Evolutionary conservation across 2,329 filamentous ascomycete genomes (phyloP).

Genomic region (Fusarium xyrophilum): DNA sequence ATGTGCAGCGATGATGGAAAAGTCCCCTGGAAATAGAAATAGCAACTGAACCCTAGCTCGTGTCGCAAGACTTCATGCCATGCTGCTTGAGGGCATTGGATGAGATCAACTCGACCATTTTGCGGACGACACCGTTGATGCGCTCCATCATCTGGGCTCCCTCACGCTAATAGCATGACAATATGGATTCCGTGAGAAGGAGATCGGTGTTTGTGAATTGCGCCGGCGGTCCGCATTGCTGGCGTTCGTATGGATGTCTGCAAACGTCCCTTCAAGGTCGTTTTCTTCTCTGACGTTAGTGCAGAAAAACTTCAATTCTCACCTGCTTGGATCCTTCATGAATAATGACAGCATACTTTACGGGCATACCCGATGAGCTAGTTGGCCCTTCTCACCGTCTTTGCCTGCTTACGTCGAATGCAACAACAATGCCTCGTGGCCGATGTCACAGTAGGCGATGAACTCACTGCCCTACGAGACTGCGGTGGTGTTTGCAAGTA

Average conservation of each 20-base stretch:
- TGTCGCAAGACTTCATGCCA: constrained; percentile 16
- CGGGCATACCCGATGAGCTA: constrained; percentile 14
- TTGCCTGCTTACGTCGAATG: constrained; percentile 14
- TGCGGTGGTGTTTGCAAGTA: constrained; percentile 1
- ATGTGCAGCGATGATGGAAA: constrained; percentile 8
- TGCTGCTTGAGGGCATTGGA: constrained; percentile 1
- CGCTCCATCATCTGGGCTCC: constrained; percentile 15
- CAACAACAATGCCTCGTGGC: constrained; percentile 1
- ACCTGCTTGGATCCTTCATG: constrained; percentile 5
- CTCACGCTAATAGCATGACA: constrained; percentile 10
- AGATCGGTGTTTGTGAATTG: constrained; percentile 5
- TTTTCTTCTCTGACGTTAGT: background rate
- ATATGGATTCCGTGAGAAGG: background rate
- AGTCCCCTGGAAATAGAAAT: constrained; percentile 26
- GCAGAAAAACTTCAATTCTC: background rate
- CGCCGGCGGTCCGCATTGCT: constrained; percentile 13
- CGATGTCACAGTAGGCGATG: constrained; percentile 9
- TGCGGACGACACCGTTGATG: constrained; percentile 6
- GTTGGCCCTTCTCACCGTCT: constrained; percentile 1
- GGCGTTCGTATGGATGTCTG: background rate
- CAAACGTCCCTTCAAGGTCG: constrained; percentile 2
- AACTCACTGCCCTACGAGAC: constrained; percentile 20
- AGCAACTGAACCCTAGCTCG: constrained; percentile 18
- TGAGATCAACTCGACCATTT: background rate
- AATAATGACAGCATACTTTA: constrained; percentile 8